Percentiles rank a stretch among this genome's conserved stretches.
phyloP scores from a whole-genome alignment of 257 asterid species.

The Lycium ferocissimum region DNA sequence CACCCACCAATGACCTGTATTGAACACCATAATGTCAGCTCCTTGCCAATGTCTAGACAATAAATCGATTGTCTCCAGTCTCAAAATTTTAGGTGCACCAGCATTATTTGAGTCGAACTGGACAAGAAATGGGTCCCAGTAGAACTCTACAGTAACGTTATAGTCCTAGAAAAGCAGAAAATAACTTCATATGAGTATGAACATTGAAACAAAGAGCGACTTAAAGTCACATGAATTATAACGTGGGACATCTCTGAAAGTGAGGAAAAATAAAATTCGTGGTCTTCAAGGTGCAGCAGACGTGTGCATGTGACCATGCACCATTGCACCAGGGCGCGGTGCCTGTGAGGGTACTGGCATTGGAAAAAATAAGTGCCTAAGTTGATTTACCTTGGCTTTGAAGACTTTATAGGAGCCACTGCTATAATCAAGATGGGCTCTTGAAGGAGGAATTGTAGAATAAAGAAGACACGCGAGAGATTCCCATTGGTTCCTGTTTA shows the following conservation, averaged over 20 bases:
- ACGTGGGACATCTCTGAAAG: neutral
- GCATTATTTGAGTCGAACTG: conserved; percentile 29
- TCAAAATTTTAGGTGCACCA: conserved; percentile 2
- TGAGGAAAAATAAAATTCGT: neutral
- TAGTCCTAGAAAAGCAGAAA: conserved; percentile 26
- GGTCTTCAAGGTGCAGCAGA: conserved; percentile 13
- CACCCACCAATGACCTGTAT: conserved; percentile 40
- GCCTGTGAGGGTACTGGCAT: neutral
- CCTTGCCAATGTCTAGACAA: conserved; percentile 33
- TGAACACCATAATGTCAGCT: conserved; percentile 37
- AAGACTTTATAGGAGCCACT: conserved; percentile 34
- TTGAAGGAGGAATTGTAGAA: conserved; percentile 36
- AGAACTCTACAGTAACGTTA: conserved; percentile 34
- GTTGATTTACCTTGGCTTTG: conserved; percentile 37
- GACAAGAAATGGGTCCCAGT: conserved; percentile 37
- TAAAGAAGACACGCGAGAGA: conserved; percentile 36
- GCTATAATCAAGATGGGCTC: conserved; percentile 28
- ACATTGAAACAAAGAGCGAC: neutral
- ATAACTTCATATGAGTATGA: conserved; percentile 11
- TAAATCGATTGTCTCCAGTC: conserved; percentile 27
- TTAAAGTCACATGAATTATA: neutral
- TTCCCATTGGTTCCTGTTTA: conserved; percentile 40
- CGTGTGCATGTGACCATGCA: neutral
- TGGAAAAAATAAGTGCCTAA: neutral
- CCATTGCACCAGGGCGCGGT: neutral